Conservation (phyloP, 352 stramenopile species). For the Phytophthora tentaculata region DNA sequence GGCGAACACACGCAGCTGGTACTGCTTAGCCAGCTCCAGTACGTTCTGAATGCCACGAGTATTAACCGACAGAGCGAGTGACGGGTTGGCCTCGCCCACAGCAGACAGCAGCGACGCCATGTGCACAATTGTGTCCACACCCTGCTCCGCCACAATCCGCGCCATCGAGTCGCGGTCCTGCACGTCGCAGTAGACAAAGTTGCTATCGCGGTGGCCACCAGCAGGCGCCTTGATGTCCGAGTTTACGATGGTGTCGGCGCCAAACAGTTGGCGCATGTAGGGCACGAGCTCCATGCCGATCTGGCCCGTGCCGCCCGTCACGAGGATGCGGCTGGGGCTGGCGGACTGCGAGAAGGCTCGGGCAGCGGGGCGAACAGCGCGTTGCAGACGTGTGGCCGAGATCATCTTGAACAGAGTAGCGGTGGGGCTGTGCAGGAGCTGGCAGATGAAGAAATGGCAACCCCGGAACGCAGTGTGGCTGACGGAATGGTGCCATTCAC, state of each 20-base stretch:
- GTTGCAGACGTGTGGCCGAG: constrained; percentile 15
- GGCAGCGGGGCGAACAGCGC: constrained; percentile 4
- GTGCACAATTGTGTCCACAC: constrained; percentile 91
- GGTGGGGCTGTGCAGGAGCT: constrained; percentile 8
- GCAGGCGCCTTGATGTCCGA: constrained; percentile 78
- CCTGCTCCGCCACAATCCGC: constrained; percentile 88
- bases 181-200: constrained; percentile 87
- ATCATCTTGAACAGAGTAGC: constrained; percentile 11
- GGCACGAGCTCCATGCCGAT: constrained; percentile 90
- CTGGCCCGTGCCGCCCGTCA: constrained; percentile 83
- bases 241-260: constrained; percentile 71
- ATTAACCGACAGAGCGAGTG: constrained; percentile 90
- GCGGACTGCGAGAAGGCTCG: constrained; percentile 25
- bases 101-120: constrained; percentile 91
- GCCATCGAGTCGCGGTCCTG: constrained; percentile 74
- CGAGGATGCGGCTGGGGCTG: constrained; percentile 59
- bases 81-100: constrained; percentile 90
- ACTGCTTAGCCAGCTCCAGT: constrained; percentile 87
- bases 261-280: constrained; percentile 73
- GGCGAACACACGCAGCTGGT: constrained; percentile 89
- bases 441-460: constrained; percentile 32
- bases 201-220: constrained; percentile 49
- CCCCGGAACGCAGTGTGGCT: not conserved
- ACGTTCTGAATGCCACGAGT: constrained; percentile 91
- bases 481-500: not conserved